Conservation (phyloP, 352 stramenopile species). For the Elongisporangium senticosum region DNA sequence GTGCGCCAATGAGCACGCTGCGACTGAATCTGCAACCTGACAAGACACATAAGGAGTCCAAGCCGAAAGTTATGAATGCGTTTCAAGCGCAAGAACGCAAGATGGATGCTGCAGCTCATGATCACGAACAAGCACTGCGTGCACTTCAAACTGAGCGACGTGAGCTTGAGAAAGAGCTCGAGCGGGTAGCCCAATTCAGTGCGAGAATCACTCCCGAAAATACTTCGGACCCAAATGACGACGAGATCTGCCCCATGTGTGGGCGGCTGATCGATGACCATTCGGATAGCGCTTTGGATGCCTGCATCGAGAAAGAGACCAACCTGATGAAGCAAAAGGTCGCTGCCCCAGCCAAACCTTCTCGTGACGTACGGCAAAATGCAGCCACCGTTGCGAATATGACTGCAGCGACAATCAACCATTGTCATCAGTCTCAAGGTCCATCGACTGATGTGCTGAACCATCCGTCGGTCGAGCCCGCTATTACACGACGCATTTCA, state of each 20-base stretch:
- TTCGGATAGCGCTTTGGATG: constrained; percentile 46
- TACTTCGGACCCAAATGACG: constrained; percentile 5
- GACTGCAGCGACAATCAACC: background rate
- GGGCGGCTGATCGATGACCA: constrained; percentile 47
- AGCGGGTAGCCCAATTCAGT: constrained; percentile 11
- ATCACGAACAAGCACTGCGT: constrained; percentile 17
- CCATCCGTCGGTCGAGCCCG: background rate
- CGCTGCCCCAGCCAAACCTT: too few species aligned
- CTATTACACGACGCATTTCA: constrained; percentile 17
- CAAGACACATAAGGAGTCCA: constrained; percentile 2
- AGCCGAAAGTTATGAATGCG: constrained; percentile 8
- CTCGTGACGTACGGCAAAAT: too few species aligned
- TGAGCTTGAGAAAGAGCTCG: constrained; percentile 37
- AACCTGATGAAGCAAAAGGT: constrained; percentile 7
- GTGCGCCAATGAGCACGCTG: constrained; percentile 15
- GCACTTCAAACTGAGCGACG: constrained; percentile 38
- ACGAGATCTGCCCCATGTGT: constrained; percentile 53
- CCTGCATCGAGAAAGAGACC: constrained; percentile 52
- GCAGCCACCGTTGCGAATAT: background rate
- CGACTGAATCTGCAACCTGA: constrained; percentile 22
- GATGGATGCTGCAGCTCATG: constrained; percentile 13
- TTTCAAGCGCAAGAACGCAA: constrained; percentile 15
- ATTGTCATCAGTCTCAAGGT: background rate
- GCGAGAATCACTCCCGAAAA: background rate
- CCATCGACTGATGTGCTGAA: background rate